Evolutionary conservation across 2,329 filamentous ascomycete species (phyloP), one percentile per base, ranked within the genome.

Genomic region (Madurella mycetomatis): DNA sequence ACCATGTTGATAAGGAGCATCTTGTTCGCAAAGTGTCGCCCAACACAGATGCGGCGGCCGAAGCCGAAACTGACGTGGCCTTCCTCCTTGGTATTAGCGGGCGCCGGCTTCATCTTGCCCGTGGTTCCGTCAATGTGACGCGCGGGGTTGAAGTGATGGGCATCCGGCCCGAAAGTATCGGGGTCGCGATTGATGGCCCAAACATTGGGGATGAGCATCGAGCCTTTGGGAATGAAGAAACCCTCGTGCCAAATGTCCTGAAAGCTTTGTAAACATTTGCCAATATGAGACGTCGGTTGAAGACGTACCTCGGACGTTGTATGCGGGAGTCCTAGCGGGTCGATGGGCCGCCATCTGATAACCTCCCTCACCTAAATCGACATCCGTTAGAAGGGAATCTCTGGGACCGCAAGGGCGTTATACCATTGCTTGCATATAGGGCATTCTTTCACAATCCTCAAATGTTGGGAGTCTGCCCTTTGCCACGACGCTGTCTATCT

Each of bases 1-100:
- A 15, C 37, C 47, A 49, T 49, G 34, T 49, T 41, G 34, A 49
- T 41, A 5, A 49, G 16, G 18, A 49, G 47, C 47, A 49, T 49
- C 34, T 41, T 49, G 34, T 41, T 41, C 3, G 47, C 47, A 19
- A 49, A 41, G 25, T 32, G 32, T 2, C 47, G 47, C 4, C 47
- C 47, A n/a, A 18, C n/a, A 13, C 47, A 49, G 34, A 49, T 32
- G 18, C 47, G 47, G 9, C 47, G 47, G 15, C 47, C 47, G 37
- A 49, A 49, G 16, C 47, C 47, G 12, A 49, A 49, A 5, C 34
- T 49, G 11, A 49, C 37, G 18, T 49, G 47, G 34, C 34, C 37
- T 19, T 49, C 47, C 19, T 49, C 47, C 34, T 49, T 49, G 34
- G 47, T 49, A 18, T 41, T 34, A 15, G 47, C 47, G 9, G 47